Conservation (phyloP, 1,284 basidiomycete genomes). For the Ceratobasidium sp. region DNA sequence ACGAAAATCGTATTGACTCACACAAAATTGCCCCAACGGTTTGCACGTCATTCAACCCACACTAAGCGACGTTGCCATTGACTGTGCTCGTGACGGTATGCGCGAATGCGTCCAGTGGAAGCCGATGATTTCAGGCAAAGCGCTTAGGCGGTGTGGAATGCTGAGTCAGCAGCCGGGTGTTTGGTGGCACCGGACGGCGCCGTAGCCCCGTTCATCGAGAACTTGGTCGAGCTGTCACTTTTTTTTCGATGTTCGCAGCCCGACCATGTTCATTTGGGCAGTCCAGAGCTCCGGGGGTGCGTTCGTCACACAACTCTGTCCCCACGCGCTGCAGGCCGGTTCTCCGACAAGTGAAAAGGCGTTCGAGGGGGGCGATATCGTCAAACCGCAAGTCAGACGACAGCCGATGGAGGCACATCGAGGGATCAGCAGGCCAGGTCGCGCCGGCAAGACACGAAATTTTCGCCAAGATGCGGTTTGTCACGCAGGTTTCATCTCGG, state of each 20-base stretch:
- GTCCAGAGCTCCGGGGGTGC: background rate
- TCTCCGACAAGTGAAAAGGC: background rate
- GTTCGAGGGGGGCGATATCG: background rate
- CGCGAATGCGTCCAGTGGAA: background rate
- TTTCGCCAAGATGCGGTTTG: conserved; percentile 9
- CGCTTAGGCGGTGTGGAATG: conserved; percentile 9
- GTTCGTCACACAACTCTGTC: background rate
- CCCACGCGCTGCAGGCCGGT: background rate
- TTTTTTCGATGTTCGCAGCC: too few species aligned
- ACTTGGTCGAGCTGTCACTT: too few species aligned
- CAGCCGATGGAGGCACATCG: background rate
- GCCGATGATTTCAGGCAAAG: background rate
- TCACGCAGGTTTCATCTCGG: conserved; percentile 18
- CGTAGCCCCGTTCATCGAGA: background rate
- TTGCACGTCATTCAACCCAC: background rate
- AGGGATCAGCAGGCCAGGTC: background rate
- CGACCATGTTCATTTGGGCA: background rate
- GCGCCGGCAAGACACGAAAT: background rate
- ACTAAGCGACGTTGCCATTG: background rate
- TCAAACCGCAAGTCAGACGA: background rate
- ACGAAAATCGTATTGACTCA: background rate
- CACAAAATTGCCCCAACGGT: background rate
- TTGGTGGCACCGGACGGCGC: background rate
- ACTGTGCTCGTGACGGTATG: background rate
- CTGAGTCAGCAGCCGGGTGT: conserved; percentile 4